A percentile compares a stretch with the other conserved stretches of the same genome.
Conservation (phyloP, 768 basidiomycete species). For the Pisolithus marmoratus region DNA sequence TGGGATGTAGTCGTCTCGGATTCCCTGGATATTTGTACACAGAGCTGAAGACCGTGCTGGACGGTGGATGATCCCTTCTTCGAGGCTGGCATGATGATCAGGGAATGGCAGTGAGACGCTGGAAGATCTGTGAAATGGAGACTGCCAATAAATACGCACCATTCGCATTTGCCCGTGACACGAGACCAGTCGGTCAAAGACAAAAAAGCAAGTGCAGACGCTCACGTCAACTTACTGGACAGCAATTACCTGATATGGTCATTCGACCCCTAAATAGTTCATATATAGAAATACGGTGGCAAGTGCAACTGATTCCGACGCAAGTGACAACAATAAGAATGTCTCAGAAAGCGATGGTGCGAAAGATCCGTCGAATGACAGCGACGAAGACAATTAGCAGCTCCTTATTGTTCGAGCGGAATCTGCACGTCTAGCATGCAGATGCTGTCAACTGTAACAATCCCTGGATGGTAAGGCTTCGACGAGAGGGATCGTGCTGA, state of each 20-base stretch:
- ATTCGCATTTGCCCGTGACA: not conserved
- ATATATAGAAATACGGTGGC: conserved; percentile 1
- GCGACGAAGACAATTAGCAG: not conserved
- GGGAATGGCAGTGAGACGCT: too few relatives aligned
- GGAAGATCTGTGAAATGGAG: not conserved
- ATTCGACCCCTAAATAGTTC: not conserved
- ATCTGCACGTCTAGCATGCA: too few relatives aligned
- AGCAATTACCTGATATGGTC: not conserved
- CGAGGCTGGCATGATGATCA: not conserved
- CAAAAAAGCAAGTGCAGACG: conserved; percentile 18
- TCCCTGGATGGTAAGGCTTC: too few relatives aligned
- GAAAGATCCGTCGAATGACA: conserved; percentile 12
- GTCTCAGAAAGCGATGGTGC: conserved; percentile 10
- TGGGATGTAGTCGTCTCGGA: conserved; percentile 16
- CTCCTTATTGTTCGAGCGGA: conserved; percentile 16
- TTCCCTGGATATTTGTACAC: conserved; percentile 17
- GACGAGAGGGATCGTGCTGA: too few relatives aligned
- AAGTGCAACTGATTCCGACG: not conserved
- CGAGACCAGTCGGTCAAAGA: conserved; percentile 21
- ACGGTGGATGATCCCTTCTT: conserved; percentile 4
- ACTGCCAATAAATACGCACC: conserved; percentile 20
- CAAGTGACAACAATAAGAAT: conserved; percentile 22
- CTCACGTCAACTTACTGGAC: not conserved
- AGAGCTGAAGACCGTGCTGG: conserved; percentile 10
- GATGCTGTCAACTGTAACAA: too few relatives aligned